phyloP scores from a whole-genome alignment of 257 asterid genomes.

The Solanum tacnaense region DNA sequence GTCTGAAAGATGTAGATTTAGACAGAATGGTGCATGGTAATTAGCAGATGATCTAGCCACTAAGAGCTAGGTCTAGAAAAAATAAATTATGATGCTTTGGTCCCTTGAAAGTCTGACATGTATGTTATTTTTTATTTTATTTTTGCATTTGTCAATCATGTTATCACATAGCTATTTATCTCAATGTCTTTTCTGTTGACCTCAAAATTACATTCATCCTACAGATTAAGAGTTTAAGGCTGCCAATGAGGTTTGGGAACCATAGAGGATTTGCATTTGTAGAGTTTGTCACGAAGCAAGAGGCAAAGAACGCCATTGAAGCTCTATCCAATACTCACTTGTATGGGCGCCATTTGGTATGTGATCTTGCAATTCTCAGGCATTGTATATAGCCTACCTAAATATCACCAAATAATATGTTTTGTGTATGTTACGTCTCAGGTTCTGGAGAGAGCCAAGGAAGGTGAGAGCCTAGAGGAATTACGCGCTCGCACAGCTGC shows the following conservation, averaged over 20 bases:
- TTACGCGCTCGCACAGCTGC: slow-evolving; percentile 77
- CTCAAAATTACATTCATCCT: not conserved
- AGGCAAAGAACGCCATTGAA: slow-evolving; percentile 73
- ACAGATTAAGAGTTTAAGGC: slow-evolving; percentile 79
- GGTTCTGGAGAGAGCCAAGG: slow-evolving; percentile 96
- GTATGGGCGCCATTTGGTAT: slow-evolving; percentile 97
- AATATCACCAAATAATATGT: not conserved
- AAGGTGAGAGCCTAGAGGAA: slow-evolving; percentile 89
- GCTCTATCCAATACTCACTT: slow-evolving; percentile 82
- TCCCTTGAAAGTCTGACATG: not conserved
- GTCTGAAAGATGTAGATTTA: not conserved
- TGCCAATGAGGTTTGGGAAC: slow-evolving; percentile 69
- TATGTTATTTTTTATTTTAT: not conserved
- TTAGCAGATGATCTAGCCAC: not conserved
- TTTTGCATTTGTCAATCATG: not conserved
- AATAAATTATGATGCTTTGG: not conserved
- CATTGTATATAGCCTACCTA: not conserved
- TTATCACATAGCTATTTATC: not conserved
- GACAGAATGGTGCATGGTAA: not conserved
- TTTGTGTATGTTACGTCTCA: slow-evolving; percentile 16
- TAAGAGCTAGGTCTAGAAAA: not conserved
- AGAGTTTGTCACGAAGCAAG: slow-evolving; percentile 84
- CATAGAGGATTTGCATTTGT: slow-evolving; percentile 95
- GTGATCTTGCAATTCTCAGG: not conserved
- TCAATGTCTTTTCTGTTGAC: not conserved